Evolutionary conservation across 805 yeast genomes (phyloP), one percentile per base, ranked within the genome.

Genomic region (Sugiyamaella valdiviana): DNA sequence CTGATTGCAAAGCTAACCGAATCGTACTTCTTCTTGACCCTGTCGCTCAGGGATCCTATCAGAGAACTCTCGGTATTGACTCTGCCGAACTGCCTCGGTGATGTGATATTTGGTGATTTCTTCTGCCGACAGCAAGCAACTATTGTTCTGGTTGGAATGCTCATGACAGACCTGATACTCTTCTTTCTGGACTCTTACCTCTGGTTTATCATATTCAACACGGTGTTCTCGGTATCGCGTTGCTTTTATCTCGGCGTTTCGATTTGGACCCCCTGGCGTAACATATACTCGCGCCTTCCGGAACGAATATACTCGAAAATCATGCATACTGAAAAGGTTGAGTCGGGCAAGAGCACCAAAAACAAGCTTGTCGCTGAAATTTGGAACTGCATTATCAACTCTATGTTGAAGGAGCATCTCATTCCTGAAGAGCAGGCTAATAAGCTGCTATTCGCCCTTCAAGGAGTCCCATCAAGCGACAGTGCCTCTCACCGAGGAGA

Each of bases 201-300:
- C 83, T 93, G 99, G 99, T 93, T 91, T 77, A 90, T 93, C 74
- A 76, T 93, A 61, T 82, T 85, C 68, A 93, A 91, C 79, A 84
- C 95, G 70, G 79, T 88, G 58, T 89, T 87, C 80, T 91, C 98
- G 52, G 88, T 93, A 63, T 96, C 96, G 60, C 86, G 96, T 68
- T 91, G 98, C 14, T 93, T 93, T 79, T 93, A 91, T 77, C 79
- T 93, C 68, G 99, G 99, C 83, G 89, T 91, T 61, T 93, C 99
- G 44, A 91, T 93, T 57, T 81, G 90, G 76, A 91, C 99, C 36
- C 99, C 99, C 55, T 93, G 99, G 99, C 85, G 98, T 80, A 93
- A 93, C 68, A 90, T 93, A 60, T 93, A 90, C 77, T 83, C 96
- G 78, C 19, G 89, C 44, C 66, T 88, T 23, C 95, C 95, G 1